Conservation (phyloP, 2,329 filamentous ascomycete species). For the Leptosphaerulina australis region DNA sequence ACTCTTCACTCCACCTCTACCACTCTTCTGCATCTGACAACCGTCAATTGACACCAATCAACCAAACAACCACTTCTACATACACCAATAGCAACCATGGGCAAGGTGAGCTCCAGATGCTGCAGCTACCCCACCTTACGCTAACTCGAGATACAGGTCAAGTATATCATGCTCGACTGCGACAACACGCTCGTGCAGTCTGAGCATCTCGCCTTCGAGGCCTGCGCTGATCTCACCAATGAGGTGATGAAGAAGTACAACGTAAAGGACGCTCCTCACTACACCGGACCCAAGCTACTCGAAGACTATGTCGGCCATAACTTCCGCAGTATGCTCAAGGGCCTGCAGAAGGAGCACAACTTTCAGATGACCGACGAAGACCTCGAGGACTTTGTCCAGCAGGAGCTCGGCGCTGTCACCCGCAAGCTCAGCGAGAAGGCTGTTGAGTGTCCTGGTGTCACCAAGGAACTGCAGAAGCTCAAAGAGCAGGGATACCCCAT, state of each 20-base stretch:
- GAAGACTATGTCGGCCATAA: constrained; percentile 90
- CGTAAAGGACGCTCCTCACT: constrained; percentile 68
- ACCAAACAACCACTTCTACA: constrained; percentile 16
- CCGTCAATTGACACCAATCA: constrained; percentile 29
- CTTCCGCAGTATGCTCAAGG: constrained; percentile 88
- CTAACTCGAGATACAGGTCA: constrained; percentile 46
- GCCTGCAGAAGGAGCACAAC: constrained; percentile 75
- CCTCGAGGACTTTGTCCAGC: constrained; percentile 73
- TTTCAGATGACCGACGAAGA: constrained; percentile 73
- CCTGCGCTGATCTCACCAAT: constrained; percentile 87
- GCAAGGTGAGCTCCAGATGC: constrained; percentile 32
- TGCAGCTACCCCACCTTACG: constrained; percentile 26
- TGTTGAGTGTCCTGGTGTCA: constrained; percentile 71
- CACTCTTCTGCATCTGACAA: constrained; percentile 16
- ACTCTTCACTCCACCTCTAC: constrained; percentile 7
- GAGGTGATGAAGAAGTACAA: constrained; percentile 73
- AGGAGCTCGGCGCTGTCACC: constrained; percentile 84
- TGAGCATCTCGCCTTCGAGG: constrained; percentile 89
- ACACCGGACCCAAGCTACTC: constrained; percentile 80
- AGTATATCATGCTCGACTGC: constrained; percentile 61
- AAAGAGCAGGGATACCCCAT: constrained; percentile 70
- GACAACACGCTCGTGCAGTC: constrained; percentile 94
- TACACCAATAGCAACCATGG: constrained; percentile 36
- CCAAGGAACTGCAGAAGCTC: constrained; percentile 70
- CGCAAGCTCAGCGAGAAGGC: constrained; percentile 74